Conservation (phyloP, 192 early-diverging fungal species). For the Umbelopsis sp. region DNA sequence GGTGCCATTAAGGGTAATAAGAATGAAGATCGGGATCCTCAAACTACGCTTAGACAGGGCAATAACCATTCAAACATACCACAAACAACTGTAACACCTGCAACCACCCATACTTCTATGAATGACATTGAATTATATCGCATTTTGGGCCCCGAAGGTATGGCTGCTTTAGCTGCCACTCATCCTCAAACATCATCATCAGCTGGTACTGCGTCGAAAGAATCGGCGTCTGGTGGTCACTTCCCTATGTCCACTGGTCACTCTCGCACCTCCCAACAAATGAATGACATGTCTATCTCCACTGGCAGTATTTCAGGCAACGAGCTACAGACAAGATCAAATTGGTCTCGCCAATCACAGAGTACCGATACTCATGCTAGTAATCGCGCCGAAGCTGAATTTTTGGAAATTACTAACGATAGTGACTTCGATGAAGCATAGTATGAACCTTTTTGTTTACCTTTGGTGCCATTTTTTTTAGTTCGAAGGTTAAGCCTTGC, state of each 20-base stretch:
- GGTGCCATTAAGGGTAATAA: background rate
- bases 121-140: conserved; percentile 3
- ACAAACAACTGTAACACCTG: background rate
- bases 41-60: background rate
- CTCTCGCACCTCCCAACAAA: background rate
- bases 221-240: background rate
- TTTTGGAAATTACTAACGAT: background rate
- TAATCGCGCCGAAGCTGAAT: background rate
- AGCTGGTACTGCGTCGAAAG: too few species aligned
- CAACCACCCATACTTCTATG: background rate
- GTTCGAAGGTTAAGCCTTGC: too few species aligned
- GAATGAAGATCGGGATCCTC: background rate
- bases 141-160: background rate
- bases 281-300: background rate
- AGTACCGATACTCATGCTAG: background rate
- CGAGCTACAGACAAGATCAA: background rate
- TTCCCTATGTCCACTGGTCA: background rate
- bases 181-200: background rate
- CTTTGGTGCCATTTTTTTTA: too few species aligned
- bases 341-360: background rate
- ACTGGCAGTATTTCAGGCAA: background rate
- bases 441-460: too few species aligned
- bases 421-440: background rate
- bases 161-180: background rate
- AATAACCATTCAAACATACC: background rate